Conservation (phyloP, 2,329 filamentous ascomycete genomes). For the Fusarium haematococcum region DNA sequence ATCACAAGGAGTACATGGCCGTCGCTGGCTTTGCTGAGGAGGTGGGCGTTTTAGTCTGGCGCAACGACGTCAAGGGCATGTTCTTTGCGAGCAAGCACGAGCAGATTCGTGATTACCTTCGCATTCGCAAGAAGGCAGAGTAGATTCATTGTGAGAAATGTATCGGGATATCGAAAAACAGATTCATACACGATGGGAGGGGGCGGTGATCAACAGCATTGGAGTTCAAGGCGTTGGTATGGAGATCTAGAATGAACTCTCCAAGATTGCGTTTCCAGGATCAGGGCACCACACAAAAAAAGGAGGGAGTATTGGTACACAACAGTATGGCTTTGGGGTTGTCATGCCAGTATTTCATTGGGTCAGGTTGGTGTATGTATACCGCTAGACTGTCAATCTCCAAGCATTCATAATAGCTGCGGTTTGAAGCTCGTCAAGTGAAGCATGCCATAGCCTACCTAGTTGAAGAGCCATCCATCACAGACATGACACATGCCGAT, state of each 20-base stretch:
- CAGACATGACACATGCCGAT: not conserved
- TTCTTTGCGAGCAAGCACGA: conserved; percentile 95
- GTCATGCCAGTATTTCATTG: not conserved
- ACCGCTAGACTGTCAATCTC: not conserved
- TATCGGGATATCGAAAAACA: not conserved
- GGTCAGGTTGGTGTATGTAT: not conserved
- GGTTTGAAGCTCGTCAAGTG: not conserved
- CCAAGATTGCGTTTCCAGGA: not conserved
- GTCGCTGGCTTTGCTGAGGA: conserved; percentile 86
- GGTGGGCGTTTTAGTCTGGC: conserved; percentile 90
- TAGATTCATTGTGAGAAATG: conserved; percentile 28
- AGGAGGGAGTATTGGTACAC: conserved; percentile 1
- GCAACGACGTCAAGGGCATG: conserved; percentile 80
- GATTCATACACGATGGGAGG: not conserved
- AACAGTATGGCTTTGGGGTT: not conserved
- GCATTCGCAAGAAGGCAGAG: conserved; percentile 68
- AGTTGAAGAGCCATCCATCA: not conserved
- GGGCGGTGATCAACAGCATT: conserved; percentile 21
- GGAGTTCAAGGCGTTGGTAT: conserved; percentile 35
- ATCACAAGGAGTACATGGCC: conserved; percentile 75
- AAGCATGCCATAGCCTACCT: not conserved
- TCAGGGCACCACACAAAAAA: not conserved
- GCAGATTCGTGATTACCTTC: conserved; percentile 85
- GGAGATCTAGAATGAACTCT: conserved; percentile 12
- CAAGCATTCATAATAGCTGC: not conserved